Conservation (phyloP, 2,329 filamentous ascomycete species). For the Coleophoma crateriformis region DNA sequence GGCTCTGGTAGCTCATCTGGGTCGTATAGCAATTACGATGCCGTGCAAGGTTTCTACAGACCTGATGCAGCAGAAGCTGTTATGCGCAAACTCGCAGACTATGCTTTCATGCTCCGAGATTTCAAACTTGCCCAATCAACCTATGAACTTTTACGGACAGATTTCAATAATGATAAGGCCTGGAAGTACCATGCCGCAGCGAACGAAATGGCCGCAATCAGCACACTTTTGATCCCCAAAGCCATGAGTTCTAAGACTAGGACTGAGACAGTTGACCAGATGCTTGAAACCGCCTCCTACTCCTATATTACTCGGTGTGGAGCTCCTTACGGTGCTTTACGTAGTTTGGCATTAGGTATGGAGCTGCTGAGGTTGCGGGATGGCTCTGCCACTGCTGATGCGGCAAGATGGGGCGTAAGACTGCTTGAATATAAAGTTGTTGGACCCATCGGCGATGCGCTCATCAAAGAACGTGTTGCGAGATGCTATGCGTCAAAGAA, state of each 20-base stretch:
- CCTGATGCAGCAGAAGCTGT: conserved; percentile 82
- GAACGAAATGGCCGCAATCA: conserved; percentile 91
- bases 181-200: conserved; percentile 93
- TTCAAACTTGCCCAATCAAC: conserved; percentile 90
- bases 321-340: conserved; percentile 72
- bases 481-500: conserved; percentile 75
- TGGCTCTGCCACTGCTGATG: conserved; percentile 76
- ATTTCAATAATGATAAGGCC: conserved; percentile 93
- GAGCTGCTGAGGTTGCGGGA: conserved; percentile 81
- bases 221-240: conserved; percentile 72
- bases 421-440: conserved; percentile 75
- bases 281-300: conserved; percentile 87
- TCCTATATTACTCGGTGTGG: conserved; percentile 85
- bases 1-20: conserved; percentile 46
- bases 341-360: conserved; percentile 68
- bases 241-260: conserved; percentile 69
- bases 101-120: conserved; percentile 93
- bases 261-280: conserved; percentile 75
- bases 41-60: conserved; percentile 71
- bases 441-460: conserved; percentile 69
- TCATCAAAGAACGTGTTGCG: conserved; percentile 81
- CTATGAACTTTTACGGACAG: conserved; percentile 82
- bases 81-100: conserved; percentile 90
- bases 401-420: conserved; percentile 76
- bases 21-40: conserved; percentile 68